Percentiles rank a stretch among this genome's conserved stretches.
Evolutionary conservation across 306 rosid species (phyloP).

Genomic region (Sechiopsis laciniata): DNA sequence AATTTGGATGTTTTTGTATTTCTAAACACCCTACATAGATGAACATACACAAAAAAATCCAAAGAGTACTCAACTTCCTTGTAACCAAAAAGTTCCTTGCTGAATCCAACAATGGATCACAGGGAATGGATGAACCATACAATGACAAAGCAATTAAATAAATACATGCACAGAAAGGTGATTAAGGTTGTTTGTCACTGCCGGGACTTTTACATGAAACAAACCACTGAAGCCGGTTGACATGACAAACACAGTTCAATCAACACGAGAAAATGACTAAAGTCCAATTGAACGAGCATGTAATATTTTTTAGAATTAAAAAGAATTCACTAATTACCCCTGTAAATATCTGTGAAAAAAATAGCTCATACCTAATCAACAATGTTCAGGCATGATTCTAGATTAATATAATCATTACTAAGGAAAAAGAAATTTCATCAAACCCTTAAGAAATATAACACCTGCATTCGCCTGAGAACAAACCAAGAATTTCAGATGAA

Average conservation of each 20-base stretch:
- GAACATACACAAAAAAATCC: neutral
- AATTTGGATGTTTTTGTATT: neutral
- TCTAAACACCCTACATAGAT: slow-evolving; percentile 11
- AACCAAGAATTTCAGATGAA: neutral
- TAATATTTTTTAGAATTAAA: neutral
- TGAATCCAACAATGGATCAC: slow-evolving; percentile 16
- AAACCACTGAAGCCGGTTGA: neutral
- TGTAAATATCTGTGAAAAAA: neutral
- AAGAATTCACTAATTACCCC: neutral
- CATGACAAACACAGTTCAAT: slow-evolving; percentile 6
- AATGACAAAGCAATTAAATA: neutral
- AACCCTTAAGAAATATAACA: neutral
- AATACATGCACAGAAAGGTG: neutral
- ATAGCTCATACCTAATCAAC: neutral
- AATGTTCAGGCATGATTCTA: neutral
- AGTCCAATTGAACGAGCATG: slow-evolving; percentile 6
- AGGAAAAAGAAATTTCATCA: neutral
- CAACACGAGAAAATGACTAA: neutral
- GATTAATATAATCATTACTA: neutral
- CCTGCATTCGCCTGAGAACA: neutral
- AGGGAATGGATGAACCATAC: neutral
- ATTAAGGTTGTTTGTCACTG: neutral
- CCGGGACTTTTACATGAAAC: slow-evolving; percentile 1
- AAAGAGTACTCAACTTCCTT: slow-evolving; percentile 10
- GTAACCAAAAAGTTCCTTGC: neutral